Evolutionary conservation across 148 eudicot species (phyloP), one percentile per base, ranked within the genome.

Genomic region (Cornus florida): DNA sequence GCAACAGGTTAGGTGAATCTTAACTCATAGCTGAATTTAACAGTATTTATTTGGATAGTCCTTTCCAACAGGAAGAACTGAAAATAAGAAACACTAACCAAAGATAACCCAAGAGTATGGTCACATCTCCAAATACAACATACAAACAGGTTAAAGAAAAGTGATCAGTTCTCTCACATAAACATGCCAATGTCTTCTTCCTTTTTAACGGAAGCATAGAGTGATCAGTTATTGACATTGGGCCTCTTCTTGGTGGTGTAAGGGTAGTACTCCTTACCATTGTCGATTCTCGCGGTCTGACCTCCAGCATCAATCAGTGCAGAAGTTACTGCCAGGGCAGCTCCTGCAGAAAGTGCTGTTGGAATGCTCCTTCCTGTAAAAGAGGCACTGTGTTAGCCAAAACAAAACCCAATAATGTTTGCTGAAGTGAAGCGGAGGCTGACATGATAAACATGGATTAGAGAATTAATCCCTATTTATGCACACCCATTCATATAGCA

Each of bases 261-360:
- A 82, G 91, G 95, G 81, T 93, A 93, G 84, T 91, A 88, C 81
- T 91, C 97, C 87, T 88, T 92, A n/a, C 94, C 97, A 67, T 56
- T 89, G 81, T 95, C 97, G 0, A 86, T 81, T 86, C 94, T 91
- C 7, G 93, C 90, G 79, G 94, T 91, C 83, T 91, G 92, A 59
- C 94, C 97, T 70, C 95, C 96, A 24, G 79, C 87, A 68, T 93
- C 97, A 46, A 95, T 89, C 76, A 90, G 19, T 28, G 94, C 84
- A 23, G 96, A 95, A 72, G 95, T 91, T n/a, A 85, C 89, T 22
- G 98, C 98, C 62, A 93, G 83, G 50, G 96, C 94, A 33, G 96
- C 93, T 81, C 97, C 98, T 16, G 97, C 96, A 72, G 94, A 89
- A 64, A 93, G 46, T 56, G 93, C 98, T 64, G 96, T 80, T 24